A percentile compares a stretch with the other conserved stretches of the same genome.
Evolutionary conservation across 805 yeast genomes (phyloP).

Genomic region (Metschnikowia orientalis): DNA sequence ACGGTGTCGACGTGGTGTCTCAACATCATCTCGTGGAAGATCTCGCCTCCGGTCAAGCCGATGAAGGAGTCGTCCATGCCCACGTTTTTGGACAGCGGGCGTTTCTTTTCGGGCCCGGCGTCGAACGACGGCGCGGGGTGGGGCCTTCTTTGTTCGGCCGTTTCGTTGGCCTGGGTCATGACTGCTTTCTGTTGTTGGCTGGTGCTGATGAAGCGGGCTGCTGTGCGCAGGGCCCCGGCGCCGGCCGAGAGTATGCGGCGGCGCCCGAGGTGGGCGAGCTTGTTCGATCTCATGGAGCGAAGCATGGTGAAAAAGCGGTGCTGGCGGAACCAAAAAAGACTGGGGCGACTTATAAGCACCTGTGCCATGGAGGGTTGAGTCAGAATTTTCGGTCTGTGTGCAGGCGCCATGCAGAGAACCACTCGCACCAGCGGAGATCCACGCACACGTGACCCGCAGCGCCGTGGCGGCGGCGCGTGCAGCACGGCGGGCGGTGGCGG

Average conservation of each 20-base stretch:
- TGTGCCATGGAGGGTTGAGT: slow-evolving; percentile 7
- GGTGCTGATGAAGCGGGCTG: slow-evolving; percentile 28
- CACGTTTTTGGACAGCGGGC: slow-evolving; percentile 4
- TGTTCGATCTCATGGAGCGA: slow-evolving; percentile 15
- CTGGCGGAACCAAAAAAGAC: neutral
- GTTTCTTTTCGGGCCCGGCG: slow-evolving; percentile 19
- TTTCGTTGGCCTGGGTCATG: slow-evolving; percentile 16
- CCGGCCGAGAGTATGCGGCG: too few relatives aligned
- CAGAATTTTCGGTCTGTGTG: slow-evolving; percentile 11
- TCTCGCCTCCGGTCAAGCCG: slow-evolving; percentile 97
- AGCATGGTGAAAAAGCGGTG: slow-evolving; percentile 10
- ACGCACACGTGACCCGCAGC: too few relatives aligned
- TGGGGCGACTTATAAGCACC: neutral
- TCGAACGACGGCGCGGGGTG: slow-evolving; percentile 53
- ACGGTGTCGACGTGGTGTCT: slow-evolving; percentile 93
- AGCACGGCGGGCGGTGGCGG: too few relatives aligned
- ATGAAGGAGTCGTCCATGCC: slow-evolving; percentile 80
- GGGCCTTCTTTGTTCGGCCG: slow-evolving; percentile 28
- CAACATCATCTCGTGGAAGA: slow-evolving; percentile 97
- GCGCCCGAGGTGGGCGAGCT: slow-evolving; percentile 11
- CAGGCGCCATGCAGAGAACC: slow-evolving; percentile 5
- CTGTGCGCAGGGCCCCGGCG: slow-evolving; percentile 12
- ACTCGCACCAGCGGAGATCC: slow-evolving; percentile 12
- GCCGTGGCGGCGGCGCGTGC: too few relatives aligned
- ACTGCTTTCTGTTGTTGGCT: slow-evolving; percentile 29